phyloP scores from a whole-genome alignment of 2,329 filamentous ascomycete genomes.

The Calonectria honghensis region DNA sequence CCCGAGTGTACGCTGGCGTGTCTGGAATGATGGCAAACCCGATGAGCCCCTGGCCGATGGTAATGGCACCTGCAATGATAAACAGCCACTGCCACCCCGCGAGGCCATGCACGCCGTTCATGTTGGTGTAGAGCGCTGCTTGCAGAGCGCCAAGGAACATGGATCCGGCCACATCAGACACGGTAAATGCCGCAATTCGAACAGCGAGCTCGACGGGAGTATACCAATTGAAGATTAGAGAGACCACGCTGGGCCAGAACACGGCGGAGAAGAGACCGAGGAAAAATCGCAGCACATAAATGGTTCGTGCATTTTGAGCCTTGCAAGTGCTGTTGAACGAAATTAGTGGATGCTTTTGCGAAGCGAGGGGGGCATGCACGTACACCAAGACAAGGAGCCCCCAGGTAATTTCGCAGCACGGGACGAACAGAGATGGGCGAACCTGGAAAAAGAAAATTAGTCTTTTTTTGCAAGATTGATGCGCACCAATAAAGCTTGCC shows the following conservation, averaged over 20 bases:
- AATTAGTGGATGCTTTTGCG: constrained; percentile 26
- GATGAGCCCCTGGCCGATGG: constrained; percentile 63
- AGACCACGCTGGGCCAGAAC: constrained; percentile 62
- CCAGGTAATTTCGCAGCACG: constrained; percentile 61
- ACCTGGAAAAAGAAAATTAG: constrained; percentile 46
- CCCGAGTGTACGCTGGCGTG: constrained; percentile 56
- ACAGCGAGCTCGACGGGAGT: constrained; percentile 63
- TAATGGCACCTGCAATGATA: constrained; percentile 66
- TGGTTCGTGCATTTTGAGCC: constrained; percentile 60
- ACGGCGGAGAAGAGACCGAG: constrained; percentile 63
- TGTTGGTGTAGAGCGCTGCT: constrained; percentile 63
- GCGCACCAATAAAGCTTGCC: constrained; percentile 20
- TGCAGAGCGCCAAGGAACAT: constrained; percentile 68
- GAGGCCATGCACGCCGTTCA: constrained; percentile 64
- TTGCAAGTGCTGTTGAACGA: constrained; percentile 51
- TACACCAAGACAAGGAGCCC: constrained; percentile 55
- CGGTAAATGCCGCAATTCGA: constrained; percentile 66
- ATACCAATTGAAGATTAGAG: constrained; percentile 67
- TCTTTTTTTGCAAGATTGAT: accelerated
- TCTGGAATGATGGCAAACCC: constrained; percentile 63
- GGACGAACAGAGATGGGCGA: constrained; percentile 63
- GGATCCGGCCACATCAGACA: constrained; percentile 65
- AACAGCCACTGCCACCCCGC: constrained; percentile 69
- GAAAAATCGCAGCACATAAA: constrained; percentile 66
- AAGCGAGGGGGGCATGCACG: neutral